A percentile compares a stretch with the other conserved stretches of the same genome.
Conservation (phyloP, 2,329 filamentous ascomycete genomes). For the Massarina eburnea region DNA sequence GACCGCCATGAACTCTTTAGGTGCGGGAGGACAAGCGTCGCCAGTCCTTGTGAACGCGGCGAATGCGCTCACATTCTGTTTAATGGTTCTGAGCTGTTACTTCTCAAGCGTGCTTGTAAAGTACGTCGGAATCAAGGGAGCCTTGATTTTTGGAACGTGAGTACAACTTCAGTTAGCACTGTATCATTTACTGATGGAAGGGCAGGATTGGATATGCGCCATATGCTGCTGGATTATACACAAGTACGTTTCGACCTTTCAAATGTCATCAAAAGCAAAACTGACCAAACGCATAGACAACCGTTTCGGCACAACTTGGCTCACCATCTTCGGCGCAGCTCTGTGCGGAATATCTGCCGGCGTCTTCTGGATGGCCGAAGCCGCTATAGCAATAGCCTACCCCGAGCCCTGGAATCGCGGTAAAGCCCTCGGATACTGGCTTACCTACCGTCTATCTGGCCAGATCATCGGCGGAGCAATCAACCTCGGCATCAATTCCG, state of each 20-base stretch:
- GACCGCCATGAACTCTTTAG: slow-evolving; percentile 71
- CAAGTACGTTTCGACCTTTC: not conserved
- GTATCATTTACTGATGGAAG: not conserved
- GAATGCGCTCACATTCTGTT: slow-evolving; percentile 70
- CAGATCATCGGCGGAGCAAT: slow-evolving; percentile 73
- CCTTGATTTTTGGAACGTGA: slow-evolving; percentile 69
- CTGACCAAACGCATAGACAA: slow-evolving; percentile 65
- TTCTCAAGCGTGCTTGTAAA: slow-evolving; percentile 65
- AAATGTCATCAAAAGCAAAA: slow-evolving; percentile 25
- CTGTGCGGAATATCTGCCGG: slow-evolving; percentile 71
- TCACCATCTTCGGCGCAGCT: slow-evolving; percentile 67
- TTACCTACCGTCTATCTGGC: slow-evolving; percentile 62
- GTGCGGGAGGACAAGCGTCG: slow-evolving; percentile 66
- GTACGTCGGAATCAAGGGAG: slow-evolving; percentile 70
- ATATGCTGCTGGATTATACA: slow-evolving; percentile 69
- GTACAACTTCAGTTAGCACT: slow-evolving; percentile 14
- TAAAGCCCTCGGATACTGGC: slow-evolving; percentile 64
- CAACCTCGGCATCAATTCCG: slow-evolving; percentile 66
- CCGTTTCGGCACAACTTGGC: slow-evolving; percentile 68
- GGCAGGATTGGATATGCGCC: slow-evolving; percentile 66
- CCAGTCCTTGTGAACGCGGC: slow-evolving; percentile 70
- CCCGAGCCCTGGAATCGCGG: slow-evolving; percentile 61
- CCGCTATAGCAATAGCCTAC: slow-evolving; percentile 71
- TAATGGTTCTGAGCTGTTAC: slow-evolving; percentile 72
- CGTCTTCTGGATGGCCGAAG: slow-evolving; percentile 75